Evolutionary conservation across 371 early-diverging fungal genomes (phyloP).

Genomic region (Globomyces sp.): DNA sequence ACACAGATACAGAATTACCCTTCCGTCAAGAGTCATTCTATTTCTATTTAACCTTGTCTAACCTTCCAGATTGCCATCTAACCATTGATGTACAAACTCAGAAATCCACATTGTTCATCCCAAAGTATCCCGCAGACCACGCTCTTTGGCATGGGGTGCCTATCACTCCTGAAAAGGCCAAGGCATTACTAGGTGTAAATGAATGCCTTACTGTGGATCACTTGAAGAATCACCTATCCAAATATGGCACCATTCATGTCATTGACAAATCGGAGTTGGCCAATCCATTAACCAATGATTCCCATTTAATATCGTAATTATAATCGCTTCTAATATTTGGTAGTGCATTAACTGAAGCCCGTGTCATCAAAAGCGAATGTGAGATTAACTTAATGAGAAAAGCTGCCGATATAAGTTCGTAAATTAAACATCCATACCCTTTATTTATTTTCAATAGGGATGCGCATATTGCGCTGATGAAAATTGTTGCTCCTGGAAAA

Average conservation of each 20-base stretch:
- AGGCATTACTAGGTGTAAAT: conserved; percentile 62
- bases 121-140: conserved; percentile 67
- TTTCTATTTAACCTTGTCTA: conserved; percentile 55
- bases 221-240: conserved; percentile 37
- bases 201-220: conserved; percentile 57
- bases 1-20: conserved; percentile 46
- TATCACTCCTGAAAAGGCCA: conserved; percentile 35
- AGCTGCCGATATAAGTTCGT: conserved; percentile 55
- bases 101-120: conserved; percentile 64
- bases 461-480: conserved; percentile 71
- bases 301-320: neutral
- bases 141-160: conserved; percentile 82
- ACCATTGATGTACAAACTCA: conserved; percentile 65
- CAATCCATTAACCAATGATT: neutral
- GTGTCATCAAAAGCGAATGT: conserved; percentile 72
- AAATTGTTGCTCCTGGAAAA: conserved; percentile 55
- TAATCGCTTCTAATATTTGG: too few relatives aligned
- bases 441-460: too few relatives aligned
- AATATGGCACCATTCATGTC: conserved; percentile 23
- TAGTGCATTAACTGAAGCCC: conserved; percentile 64
- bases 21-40: conserved; percentile 90
- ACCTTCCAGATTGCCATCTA: conserved; percentile 73
- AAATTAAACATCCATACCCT: neutral
- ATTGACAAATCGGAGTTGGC: conserved; percentile 24
- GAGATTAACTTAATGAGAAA: conserved; percentile 75